phyloP scores from a whole-genome alignment of 305 asterid genomes.

The Galium porrigens region DNA sequence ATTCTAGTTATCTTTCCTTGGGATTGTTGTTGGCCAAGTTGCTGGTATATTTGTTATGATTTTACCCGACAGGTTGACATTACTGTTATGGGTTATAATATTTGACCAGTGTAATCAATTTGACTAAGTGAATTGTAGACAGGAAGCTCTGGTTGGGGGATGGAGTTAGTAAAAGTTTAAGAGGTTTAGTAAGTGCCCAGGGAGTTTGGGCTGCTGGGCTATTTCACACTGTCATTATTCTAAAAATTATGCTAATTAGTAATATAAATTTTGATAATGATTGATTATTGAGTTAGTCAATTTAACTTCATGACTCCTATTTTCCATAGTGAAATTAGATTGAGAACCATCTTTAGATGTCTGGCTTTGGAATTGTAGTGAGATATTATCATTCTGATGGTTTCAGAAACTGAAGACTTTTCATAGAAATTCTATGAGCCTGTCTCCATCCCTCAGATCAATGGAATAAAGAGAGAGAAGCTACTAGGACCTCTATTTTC shows the following conservation, averaged over 20 bases:
- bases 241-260: background rate
- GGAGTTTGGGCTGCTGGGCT: background rate
- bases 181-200: background rate
- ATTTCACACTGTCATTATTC: background rate
- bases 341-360: background rate
- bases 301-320: background rate
- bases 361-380: background rate
- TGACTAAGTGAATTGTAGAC: background rate
- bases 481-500: background rate
- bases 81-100: background rate
- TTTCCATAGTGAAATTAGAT: background rate
- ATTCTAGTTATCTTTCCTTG: background rate
- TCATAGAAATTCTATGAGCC: background rate
- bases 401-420: background rate
- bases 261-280: background rate
- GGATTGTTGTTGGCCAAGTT: background rate
- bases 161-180: background rate
- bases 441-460: constrained; percentile 1
- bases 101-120: background rate
- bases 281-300: background rate
- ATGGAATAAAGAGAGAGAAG: background rate
- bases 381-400: background rate
- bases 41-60: background rate
- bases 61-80: background rate
- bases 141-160: background rate